Evolutionary conservation across 148 eudicot species (phyloP), one percentile per base, ranked within the genome.

Genomic region (Fagopyrum esculentum): DNA sequence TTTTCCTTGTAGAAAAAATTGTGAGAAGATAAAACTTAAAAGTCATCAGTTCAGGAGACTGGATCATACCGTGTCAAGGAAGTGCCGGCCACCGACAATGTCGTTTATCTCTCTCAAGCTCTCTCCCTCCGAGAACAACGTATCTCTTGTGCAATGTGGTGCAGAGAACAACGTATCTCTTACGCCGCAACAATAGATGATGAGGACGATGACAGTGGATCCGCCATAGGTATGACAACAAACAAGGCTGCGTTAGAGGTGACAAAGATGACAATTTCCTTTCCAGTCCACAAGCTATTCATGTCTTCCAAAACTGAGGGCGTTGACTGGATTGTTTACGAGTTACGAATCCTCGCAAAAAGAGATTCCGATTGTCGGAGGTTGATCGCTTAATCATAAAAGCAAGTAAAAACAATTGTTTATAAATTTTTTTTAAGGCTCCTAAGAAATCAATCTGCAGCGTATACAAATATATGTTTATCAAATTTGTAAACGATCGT

Each of bases 191-290:
- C 86, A 4, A 80, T 85, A 6, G 91, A 79, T 6, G 73, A 69
- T 19, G 70, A 59, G 2, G 77, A 76, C 45, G 85, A 83, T 11
- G 89, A 80, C 55, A 44, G 74, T 9, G 74, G 19, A 9, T 49
- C 75, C 78, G 82, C 85, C 49, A 75, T 80, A 5, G 68, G 51
- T 15, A 48, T 45, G 54, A 52, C 73, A 0, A 44, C 73, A 6
- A 89, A 83, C 78, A 91, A 89, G 81, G 86, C 93, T 19, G 93
- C 93, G 16, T 51, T 90, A 11, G 97, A 94, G 80, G 98, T 95
- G 6, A 90, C 90, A 0, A 91, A 83, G 81, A 91, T 94, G 98
- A 94, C 93, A 22, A 90, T 86, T 70, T 86, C 88, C 4, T 94
- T 87, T 72, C 75, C 91, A 71, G 43, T 91, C 2, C 69, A 79